Evolutionary conservation across 176 grass and related monocot species (phyloP), one percentile per base, ranked within the genome.

Genomic region (Phragmites australis): DNA sequence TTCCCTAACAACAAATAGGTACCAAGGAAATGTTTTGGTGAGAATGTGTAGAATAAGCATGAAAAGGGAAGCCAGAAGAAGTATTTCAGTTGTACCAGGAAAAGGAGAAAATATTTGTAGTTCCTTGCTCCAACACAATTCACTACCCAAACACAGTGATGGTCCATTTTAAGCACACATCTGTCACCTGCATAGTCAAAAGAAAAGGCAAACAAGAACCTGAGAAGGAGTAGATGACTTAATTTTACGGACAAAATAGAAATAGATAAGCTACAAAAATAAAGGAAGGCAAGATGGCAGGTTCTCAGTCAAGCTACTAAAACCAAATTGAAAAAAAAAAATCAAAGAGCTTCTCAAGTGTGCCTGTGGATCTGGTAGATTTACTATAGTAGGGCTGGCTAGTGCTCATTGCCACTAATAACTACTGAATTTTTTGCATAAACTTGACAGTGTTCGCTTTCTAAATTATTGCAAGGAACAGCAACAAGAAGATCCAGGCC

Each of bases 121-220:
- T 94, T 98, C 62, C 77, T 85, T 78, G 88, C 88, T 59, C 95
- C 95, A 9, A 98, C 84, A 78, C 95, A 98, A 67, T 94, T 94
- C 45, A 93, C 95, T 70, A 91, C 92, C 95, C 95, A 98, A 77
- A 93, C 87, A 44, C 95, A 98, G 49, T 98, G 95, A 88, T 98
- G 95, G 80, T 98, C 95, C 92, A 98, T 98, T 85, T 91, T 98
- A 65, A 98, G 95, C 40, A 94, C 86, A 47, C 95, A 98, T 83
- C 86, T 98, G 56, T 94, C 79, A 93, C 95, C 95, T 98, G 57
- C 60, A 87, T 85, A 65, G 39, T 76, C 44, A 68, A 19, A 76
- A 60, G 8, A 46, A 51, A 77, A 8, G 27, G 34, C 81, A 65
- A 67, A 56, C 12, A 70, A 72, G 57, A 79, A 83, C 29, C 4